Conservation (phyloP, 768 basidiomycete species). For the Suillus bovinus region DNA sequence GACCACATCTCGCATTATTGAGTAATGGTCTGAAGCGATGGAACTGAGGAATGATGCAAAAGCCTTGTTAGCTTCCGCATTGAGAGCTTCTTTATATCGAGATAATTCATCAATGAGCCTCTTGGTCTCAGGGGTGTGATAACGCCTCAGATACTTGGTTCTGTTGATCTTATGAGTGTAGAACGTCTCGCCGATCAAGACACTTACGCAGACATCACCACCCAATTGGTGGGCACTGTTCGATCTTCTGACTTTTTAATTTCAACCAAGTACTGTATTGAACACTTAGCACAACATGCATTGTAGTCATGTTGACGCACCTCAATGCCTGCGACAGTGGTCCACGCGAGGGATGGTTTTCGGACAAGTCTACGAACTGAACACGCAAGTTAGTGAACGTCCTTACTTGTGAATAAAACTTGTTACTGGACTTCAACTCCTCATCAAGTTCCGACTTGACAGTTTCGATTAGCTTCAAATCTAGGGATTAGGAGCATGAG, state of each 20-base stretch:
- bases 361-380: slow-evolving; percentile 72
- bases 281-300: not conserved
- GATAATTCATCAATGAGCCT: slow-evolving; percentile 68
- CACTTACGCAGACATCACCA: slow-evolving; percentile 61
- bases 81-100: slow-evolving; percentile 70
- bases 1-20: slow-evolving; percentile 68
- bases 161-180: slow-evolving; percentile 37
- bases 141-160: slow-evolving; percentile 72
- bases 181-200: not conserved
- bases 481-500: slow-evolving; percentile 4
- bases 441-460: slow-evolving; percentile 72
- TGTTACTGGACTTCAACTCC: slow-evolving; percentile 67
- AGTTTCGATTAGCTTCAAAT: slow-evolving; percentile 59
- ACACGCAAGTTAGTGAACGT: slow-evolving; percentile 8
- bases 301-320: slow-evolving; percentile 38
- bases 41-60: slow-evolving; percentile 69
- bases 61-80: slow-evolving; percentile 64
- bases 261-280: slow-evolving; percentile 73
- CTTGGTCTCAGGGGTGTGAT: slow-evolving; percentile 69
- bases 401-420: not conserved
- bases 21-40: slow-evolving; percentile 68
- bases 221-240: slow-evolving; percentile 56
- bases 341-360: slow-evolving; percentile 74
- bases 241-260: slow-evolving; percentile 58
- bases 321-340: slow-evolving; percentile 66